Evolutionary conservation across 176 grass and related monocot species (phyloP).

Genomic region (Tillandsia leiboldiana): DNA sequence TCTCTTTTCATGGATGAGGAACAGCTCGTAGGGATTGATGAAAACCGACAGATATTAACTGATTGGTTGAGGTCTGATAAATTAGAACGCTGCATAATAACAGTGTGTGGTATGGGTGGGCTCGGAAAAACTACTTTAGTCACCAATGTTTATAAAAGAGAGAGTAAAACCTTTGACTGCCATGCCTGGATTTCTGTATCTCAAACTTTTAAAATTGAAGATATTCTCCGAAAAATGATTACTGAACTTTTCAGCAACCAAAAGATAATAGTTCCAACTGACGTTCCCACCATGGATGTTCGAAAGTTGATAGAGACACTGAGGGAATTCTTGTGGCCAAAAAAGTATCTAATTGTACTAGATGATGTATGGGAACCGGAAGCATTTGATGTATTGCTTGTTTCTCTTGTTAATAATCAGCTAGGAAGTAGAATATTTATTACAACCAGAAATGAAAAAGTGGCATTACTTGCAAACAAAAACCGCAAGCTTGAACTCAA

Average conservation of each 20-base stretch:
- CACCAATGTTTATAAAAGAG: conserved; percentile 5
- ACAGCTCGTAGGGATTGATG: conserved; percentile 26
- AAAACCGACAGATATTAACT: conserved; percentile 21
- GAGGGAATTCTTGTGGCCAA: neutral
- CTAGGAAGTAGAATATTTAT: conserved; percentile 17
- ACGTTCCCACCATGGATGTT: neutral
- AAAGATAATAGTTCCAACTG: neutral
- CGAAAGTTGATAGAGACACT: conserved; percentile 8
- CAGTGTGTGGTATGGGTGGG: conserved; percentile 35
- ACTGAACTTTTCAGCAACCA: neutral
- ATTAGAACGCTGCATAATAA: neutral
- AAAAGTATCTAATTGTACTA: conserved; percentile 27
- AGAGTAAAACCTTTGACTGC: conserved; percentile 7
- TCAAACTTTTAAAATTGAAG: conserved; percentile 3
- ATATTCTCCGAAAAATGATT: conserved; percentile 8
- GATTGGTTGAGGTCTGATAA: conserved; percentile 11
- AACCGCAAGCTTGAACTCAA: conserved; percentile 15
- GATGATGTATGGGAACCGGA: conserved; percentile 31
- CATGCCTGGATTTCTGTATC: conserved; percentile 28
- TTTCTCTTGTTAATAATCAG: conserved; percentile 8
- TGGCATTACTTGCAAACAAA: conserved; percentile 29
- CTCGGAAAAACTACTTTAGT: conserved; percentile 27
- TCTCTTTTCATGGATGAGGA: conserved; percentile 17
- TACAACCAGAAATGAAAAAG: conserved; percentile 15
- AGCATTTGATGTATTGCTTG: conserved; percentile 4